phyloP scores from a whole-genome alignment of 192 early-diverging fungal species.

The Backusella australiensis region DNA sequence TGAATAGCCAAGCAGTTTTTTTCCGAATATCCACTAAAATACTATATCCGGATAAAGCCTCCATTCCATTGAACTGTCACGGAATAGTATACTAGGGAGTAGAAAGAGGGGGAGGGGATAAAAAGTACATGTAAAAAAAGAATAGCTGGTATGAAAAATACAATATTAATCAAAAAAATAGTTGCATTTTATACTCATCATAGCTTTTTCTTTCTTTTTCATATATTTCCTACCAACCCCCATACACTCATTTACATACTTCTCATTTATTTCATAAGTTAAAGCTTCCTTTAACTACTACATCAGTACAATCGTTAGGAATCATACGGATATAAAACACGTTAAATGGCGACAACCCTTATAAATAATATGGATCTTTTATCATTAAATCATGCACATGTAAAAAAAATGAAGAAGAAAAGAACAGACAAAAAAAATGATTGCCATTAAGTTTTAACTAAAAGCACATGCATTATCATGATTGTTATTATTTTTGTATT shows the following conservation, averaged over 20 bases:
- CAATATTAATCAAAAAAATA: slow-evolving; percentile 6
- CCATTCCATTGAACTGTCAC: background rate
- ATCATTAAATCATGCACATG: slow-evolving; percentile 9
- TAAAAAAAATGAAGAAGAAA: background rate
- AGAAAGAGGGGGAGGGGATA: background rate
- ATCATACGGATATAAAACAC: background rate
- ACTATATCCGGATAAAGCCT: background rate
- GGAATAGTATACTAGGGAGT: slow-evolving; percentile 1
- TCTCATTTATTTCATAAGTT: background rate
- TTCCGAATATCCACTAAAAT: background rate
- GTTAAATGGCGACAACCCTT: background rate
- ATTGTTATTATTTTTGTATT: background rate
- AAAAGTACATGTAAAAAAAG: background rate
- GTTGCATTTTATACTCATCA: background rate
- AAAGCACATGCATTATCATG: background rate
- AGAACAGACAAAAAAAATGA: background rate
- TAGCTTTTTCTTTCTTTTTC: background rate
- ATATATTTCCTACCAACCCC: slow-evolving; percentile 2
- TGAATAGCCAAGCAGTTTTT: background rate
- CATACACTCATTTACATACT: background rate
- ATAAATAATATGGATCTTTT: background rate
- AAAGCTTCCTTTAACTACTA: background rate
- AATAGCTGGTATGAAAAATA: slow-evolving; percentile 7
- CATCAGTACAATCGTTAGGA: background rate
- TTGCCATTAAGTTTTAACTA: background rate